These are phyloP conservation scores for Anastatica hierochuntica DNA, from an alignment of 345 rosid genomes.

Conservation along the genomic window DNA sequence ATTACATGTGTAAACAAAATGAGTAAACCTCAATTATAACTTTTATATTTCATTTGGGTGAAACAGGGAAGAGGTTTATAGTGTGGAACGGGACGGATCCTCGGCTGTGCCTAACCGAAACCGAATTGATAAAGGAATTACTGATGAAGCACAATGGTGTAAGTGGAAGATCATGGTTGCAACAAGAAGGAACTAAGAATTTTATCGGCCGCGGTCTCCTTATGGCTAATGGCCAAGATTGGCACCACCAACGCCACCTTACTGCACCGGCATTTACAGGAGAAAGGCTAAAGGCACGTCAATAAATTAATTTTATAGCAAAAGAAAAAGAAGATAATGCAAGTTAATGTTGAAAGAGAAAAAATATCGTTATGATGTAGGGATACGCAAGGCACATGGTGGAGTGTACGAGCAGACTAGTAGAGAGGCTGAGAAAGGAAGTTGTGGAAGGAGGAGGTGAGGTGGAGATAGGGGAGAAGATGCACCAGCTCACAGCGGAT, in stretches of 20 bases:
- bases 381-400: constrained; percentile 70
- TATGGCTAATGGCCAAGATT: constrained; percentile 65
- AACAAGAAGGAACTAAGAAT: constrained; percentile 78
- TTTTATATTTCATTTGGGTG: neutral
- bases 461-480: constrained; percentile 73
- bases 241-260: constrained; percentile 56
- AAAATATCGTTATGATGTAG: constrained; percentile 20
- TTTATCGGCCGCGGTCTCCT: constrained; percentile 76
- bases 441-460: constrained; percentile 55
- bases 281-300: constrained; percentile 50
- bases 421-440: constrained; percentile 41
- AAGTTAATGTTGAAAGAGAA: neutral
- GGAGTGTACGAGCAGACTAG: constrained; percentile 61
- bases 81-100: constrained; percentile 94
- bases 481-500: constrained; percentile 70
- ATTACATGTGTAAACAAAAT: too few species aligned
- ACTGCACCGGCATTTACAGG: constrained; percentile 53
- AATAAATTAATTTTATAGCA: neutral
- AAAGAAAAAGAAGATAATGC: too few species aligned
- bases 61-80: constrained; percentile 69
- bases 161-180: constrained; percentile 90
- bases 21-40: too few species aligned
- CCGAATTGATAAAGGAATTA: constrained; percentile 69
- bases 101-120: constrained; percentile 70
- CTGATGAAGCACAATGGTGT: constrained; percentile 55